Conservation (phyloP, 2,329 filamentous ascomycete species). For the Lachnellula occidentalis region DNA sequence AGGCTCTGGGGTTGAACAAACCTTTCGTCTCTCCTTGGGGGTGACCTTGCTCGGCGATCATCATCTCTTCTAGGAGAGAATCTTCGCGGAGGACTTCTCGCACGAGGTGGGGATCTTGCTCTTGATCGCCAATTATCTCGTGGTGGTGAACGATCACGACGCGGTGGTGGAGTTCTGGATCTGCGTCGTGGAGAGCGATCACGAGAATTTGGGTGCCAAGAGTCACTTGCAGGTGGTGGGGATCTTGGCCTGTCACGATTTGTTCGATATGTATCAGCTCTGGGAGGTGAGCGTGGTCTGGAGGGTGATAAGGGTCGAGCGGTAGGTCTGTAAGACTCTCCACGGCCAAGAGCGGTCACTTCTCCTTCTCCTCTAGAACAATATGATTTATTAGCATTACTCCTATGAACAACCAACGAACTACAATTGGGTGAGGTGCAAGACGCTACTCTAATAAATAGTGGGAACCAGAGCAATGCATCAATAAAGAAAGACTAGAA, state of each 20-base stretch:
- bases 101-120: slow-evolving; percentile 23
- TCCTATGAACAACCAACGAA: background rate
- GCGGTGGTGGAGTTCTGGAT: slow-evolving; percentile 27
- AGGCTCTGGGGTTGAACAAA: background rate
- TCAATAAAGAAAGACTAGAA: too few relatives aligned
- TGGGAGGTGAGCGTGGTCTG: slow-evolving; percentile 25
- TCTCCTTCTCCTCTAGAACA: slow-evolving; percentile 28
- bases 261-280: slow-evolving; percentile 24
- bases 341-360: slow-evolving; percentile 29
- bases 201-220: slow-evolving; percentile 24
- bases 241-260: slow-evolving; percentile 24
- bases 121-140: slow-evolving; percentile 26
- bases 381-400: slow-evolving; percentile 6
- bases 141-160: slow-evolving; percentile 28
- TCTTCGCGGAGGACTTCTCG: slow-evolving; percentile 29
- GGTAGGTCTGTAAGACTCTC: slow-evolving; percentile 31
- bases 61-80: slow-evolving; percentile 34
- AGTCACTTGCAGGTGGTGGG: slow-evolving; percentile 22
- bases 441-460: too few relatives aligned
- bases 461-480: too few relatives aligned
- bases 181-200: slow-evolving; percentile 28
- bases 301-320: slow-evolving; percentile 6
- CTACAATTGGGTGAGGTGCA: background rate
- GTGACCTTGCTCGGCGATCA: slow-evolving; percentile 35
- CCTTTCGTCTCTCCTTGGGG: slow-evolving; percentile 30